A percentile compares a stretch with the other conserved stretches of the same genome.
Conservation (phyloP, 495 filamentous ascomycete species). For the Aspergillus kassunensis region DNA sequence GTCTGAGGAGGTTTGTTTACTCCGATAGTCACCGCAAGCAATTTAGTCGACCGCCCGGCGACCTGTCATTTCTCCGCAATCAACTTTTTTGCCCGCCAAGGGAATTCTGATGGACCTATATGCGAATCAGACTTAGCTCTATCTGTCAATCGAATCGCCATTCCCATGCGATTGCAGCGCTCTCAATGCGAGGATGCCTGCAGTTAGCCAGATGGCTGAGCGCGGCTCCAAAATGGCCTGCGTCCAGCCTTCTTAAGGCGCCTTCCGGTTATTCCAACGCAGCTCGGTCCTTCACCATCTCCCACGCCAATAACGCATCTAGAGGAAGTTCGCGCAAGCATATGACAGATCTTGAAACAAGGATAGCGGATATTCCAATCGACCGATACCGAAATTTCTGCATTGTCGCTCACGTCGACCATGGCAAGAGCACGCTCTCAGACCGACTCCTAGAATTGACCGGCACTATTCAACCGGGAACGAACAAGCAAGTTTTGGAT, state of each 20-base stretch:
- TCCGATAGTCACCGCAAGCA: constrained; percentile 37
- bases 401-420: constrained; percentile 98
- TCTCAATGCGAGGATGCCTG: constrained; percentile 56
- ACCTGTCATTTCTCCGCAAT: constrained; percentile 27
- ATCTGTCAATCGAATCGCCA: not conserved
- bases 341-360: constrained; percentile 61
- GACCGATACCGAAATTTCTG: constrained; percentile 93
- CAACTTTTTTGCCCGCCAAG: constrained; percentile 18
- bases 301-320: constrained; percentile 34
- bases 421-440: constrained; percentile 93
- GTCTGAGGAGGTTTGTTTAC: constrained; percentile 32
- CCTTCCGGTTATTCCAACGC: constrained; percentile 22
- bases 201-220: constrained; percentile 50
- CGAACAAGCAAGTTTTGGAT: constrained; percentile 93
- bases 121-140: not conserved
- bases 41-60: constrained; percentile 27
- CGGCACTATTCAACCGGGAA: constrained; percentile 81
- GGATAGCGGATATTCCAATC: constrained; percentile 85
- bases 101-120: not conserved
- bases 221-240: constrained; percentile 37
- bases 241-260: constrained; percentile 34
- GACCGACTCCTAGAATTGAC: constrained; percentile 93
- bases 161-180: constrained; percentile 39
- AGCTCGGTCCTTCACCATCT: constrained; percentile 38
- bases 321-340: constrained; percentile 20